phyloP scores from a whole-genome alignment of 2,329 filamentous ascomycete genomes.

The Immersiporthe knoxdaviesiana region DNA sequence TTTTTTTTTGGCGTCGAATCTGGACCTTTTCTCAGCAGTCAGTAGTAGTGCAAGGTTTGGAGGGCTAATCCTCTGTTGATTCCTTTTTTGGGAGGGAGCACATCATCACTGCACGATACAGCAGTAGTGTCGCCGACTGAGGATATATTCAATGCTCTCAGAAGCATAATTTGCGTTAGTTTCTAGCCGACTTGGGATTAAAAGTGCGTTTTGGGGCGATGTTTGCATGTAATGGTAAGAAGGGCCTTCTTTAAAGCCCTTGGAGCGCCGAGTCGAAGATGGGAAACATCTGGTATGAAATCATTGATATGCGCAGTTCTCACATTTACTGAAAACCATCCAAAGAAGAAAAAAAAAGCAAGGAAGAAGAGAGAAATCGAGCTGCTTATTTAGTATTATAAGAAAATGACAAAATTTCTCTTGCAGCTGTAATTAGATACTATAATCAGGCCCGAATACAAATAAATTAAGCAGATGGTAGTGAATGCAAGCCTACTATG shows the following conservation, averaged over 20 bases:
- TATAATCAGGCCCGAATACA: too few relatives aligned
- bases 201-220: background rate
- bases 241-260: background rate
- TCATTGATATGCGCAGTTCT: background rate
- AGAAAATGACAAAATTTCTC: too few relatives aligned
- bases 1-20: too few relatives aligned
- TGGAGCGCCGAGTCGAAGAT: background rate
- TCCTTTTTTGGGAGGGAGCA: background rate
- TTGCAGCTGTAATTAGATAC: too few relatives aligned
- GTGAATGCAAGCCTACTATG: too few relatives aligned
- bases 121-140: background rate
- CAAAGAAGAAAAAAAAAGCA: too few relatives aligned
- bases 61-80: background rate
- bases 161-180: background rate
- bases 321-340: background rate
- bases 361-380: background rate
- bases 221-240: background rate
- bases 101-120: background rate
- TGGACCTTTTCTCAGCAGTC: background rate
- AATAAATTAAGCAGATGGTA: too few relatives aligned
- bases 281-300: background rate
- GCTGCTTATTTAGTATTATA: too few relatives aligned
- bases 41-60: background rate
- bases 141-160: too few relatives aligned
- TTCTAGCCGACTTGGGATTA: background rate